Base-by-base conservation (phyloP, 2,329 filamentous ascomycete species). In the Ophiocordyceps camponoti-saundersi region DNA sequence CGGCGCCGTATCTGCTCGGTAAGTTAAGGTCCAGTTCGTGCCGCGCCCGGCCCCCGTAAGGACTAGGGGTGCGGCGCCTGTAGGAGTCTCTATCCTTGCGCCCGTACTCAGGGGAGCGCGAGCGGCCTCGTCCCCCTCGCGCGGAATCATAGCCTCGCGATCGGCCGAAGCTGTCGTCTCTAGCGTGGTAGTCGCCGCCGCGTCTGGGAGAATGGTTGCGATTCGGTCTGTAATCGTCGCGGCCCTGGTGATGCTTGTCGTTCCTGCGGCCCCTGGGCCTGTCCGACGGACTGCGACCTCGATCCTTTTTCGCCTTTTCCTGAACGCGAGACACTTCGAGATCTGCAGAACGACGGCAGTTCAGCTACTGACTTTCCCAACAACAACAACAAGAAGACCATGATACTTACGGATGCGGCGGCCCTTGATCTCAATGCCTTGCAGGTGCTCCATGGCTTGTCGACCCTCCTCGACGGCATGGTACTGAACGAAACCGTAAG, bases 401-500 rank as follows among this genome's bases (percentile, higher is more conserved):
- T 5, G 16, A 15, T 15, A 70, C 88, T 77, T 70, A 95, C 90
- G 88, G 59, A 96, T 94, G 61, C 88, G 88, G 53, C 89, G 82
- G n/a, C 89, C 90, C 57, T 85, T 78, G 36, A 96, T 79, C 52
- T 87, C 77, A 40, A 79, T 75, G 11, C 85, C 87, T 63, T 96
- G 86, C 50, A 95, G 79, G 34, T 73, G 73, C 34, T 83, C 72
- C 55, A 96, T 73, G 5, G 90, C 90, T 43, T 72, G 71, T 48
- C 75, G 71, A 52, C 88, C 94, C 57, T 90, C 82, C 2, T 75
- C 71, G 4, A 80, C 68, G 29, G 86, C 81, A 53, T 95, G 74
- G 53, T 93, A 98, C 60, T 96, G 92, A 34, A 96, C 88, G 59
- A 96, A 98, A 1, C 92, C 92, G 63, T 95, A 96, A 1, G 89